Conservation (phyloP, 352 stramenopile species). For the Globisporangium apiculatum region DNA sequence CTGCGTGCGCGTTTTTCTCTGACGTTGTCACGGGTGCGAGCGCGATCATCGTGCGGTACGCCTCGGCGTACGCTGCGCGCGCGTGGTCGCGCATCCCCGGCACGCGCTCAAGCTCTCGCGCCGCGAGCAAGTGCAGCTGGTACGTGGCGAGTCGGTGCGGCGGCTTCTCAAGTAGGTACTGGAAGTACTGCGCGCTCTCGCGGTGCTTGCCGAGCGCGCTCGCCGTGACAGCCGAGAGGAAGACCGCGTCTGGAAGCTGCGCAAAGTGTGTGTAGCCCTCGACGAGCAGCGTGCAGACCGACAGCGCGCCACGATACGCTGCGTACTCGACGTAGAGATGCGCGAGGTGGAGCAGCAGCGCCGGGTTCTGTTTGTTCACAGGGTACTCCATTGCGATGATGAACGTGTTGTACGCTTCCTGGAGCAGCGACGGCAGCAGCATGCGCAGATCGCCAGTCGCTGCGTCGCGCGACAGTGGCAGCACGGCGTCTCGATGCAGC, state of each 20-base stretch:
- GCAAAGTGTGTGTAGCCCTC: constrained; percentile 41
- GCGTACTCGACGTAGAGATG: constrained; percentile 67
- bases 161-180: constrained; percentile 54
- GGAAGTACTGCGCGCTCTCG: constrained; percentile 68
- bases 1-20: constrained; percentile 44
- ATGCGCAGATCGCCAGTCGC: constrained; percentile 10
- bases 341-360: constrained; percentile 42
- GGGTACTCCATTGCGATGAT: constrained; percentile 77
- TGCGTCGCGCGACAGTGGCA: constrained; percentile 9
- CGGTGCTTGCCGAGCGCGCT: constrained; percentile 39
- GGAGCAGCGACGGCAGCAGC: constrained; percentile 3
- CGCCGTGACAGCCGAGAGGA: constrained; percentile 54
- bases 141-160: constrained; percentile 42
- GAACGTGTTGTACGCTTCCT: constrained; percentile 69
- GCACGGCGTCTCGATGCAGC: constrained; percentile 28
- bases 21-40: constrained; percentile 36
- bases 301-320: constrained; percentile 49
- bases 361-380: constrained; percentile 52
- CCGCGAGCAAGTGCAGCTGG: constrained; percentile 50
- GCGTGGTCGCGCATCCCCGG: constrained; percentile 32
- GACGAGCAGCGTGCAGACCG: constrained; percentile 58
- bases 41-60: constrained; percentile 47
- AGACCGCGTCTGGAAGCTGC: constrained; percentile 47
- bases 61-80: constrained; percentile 41
- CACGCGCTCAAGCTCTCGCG: constrained; percentile 39